phyloP scores from a whole-genome alignment of 108 stramenopile genomes.

The Cyclotella sp. region DNA sequence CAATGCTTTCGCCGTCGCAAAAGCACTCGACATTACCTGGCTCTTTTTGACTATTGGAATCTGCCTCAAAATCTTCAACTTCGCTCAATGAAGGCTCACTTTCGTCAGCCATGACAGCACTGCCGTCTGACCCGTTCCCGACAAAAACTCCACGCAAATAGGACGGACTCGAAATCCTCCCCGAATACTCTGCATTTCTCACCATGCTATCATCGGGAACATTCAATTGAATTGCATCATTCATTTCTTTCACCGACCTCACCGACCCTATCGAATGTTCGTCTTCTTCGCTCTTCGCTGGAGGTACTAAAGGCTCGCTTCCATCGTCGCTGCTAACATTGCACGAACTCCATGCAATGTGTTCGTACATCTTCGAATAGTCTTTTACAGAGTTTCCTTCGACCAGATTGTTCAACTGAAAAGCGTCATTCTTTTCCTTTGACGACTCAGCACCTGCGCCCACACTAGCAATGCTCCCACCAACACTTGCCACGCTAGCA shows the following conservation, averaged over 20 bases:
- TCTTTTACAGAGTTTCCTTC: no score
- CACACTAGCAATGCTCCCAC: no score
- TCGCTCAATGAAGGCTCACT: background rate
- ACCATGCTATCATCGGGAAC: background rate
- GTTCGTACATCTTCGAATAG: no score
- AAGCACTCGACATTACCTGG: no score
- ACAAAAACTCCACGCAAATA: constrained; percentile 6
- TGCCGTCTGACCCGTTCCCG: background rate
- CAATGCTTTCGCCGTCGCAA: background rate
- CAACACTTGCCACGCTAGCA: background rate
- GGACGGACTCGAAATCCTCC: background rate
- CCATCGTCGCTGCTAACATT: no score
- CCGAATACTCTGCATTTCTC: background rate
- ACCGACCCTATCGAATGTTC: background rate
- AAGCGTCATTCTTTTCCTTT: background rate
- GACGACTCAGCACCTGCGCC: background rate
- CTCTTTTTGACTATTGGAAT: no score
- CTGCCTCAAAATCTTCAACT: background rate
- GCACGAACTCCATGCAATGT: no score
- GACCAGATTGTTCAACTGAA: background rate
- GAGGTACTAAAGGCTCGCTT: background rate
- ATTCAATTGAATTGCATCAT: background rate
- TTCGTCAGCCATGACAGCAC: background rate
- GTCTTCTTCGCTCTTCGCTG: background rate
- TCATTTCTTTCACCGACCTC: constrained; percentile 10